Evolutionary conservation across 257 asterid genomes (phyloP).

Genomic region (Ocimum tenuiflorum): DNA sequence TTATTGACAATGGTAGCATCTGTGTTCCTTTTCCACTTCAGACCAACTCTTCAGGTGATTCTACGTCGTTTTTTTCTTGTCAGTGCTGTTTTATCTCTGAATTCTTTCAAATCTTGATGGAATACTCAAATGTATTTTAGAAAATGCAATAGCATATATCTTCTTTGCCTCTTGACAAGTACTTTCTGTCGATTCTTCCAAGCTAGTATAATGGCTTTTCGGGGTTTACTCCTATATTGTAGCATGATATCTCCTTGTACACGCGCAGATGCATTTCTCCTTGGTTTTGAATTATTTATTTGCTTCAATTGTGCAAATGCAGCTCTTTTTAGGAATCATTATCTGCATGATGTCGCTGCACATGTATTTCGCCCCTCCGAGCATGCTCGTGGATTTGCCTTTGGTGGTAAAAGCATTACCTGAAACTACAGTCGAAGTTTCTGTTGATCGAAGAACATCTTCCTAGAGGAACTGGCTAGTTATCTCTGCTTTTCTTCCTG

Average conservation of each 20-base stretch:
- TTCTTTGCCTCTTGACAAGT: background rate
- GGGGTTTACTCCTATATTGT: too few species aligned
- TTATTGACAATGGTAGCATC: constrained; percentile 78
- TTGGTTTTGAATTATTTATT: background rate
- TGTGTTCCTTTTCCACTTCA: constrained; percentile 74
- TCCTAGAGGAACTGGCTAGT: constrained; percentile 28
- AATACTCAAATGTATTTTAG: background rate
- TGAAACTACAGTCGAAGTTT: constrained; percentile 43
- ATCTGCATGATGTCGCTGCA: constrained; percentile 97
- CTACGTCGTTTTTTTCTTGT: background rate
- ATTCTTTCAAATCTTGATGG: background rate
- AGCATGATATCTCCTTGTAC: too few species aligned
- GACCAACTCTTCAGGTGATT: constrained; percentile 80
- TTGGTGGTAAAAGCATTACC: constrained; percentile 45
- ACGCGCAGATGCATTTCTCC: background rate
- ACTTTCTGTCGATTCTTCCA: background rate
- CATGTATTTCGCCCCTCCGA: constrained; percentile 93
- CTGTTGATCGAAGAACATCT: constrained; percentile 56
- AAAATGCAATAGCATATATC: background rate
- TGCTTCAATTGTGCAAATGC: constrained; percentile 22
- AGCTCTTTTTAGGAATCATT: constrained; percentile 84
- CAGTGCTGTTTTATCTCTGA: constrained; percentile 5
- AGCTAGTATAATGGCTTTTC: background rate
- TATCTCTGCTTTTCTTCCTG: background rate
- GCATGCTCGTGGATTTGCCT: constrained; percentile 69